Percentiles rank a stretch among this genome's conserved stretches.
These are phyloP conservation scores for Theobroma grandiflorum DNA, from an alignment of 441 rosid genomes.

Conservation along the genomic window DNA sequence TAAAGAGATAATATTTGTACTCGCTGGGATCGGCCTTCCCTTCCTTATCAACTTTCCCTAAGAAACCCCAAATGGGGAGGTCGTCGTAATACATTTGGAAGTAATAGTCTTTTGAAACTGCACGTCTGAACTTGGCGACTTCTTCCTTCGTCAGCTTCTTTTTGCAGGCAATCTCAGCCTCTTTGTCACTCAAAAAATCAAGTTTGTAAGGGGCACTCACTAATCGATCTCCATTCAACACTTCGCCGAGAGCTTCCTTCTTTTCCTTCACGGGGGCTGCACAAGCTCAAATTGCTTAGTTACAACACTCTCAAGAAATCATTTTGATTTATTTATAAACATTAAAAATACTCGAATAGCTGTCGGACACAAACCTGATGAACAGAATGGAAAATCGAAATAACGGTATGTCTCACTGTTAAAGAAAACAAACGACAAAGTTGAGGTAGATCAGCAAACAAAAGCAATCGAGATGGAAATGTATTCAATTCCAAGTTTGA, in stretches of 20 bases:
- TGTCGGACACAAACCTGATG: constrained; percentile 34
- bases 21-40: constrained; percentile 50
- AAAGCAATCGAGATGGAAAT: background rate
- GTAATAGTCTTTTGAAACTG: constrained; percentile 55
- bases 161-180: constrained; percentile 42
- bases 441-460: background rate
- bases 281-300: background rate
- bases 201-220: constrained; percentile 53
- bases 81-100: constrained; percentile 76
- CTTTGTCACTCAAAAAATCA: constrained; percentile 43
- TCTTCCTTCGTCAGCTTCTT: constrained; percentile 47
- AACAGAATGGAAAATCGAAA: constrained; percentile 55
- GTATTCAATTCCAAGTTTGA: background rate
- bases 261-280: constrained; percentile 46
- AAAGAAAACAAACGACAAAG: background rate
- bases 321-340: background rate
- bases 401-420: constrained; percentile 54
- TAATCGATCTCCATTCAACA: constrained; percentile 60
- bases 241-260: constrained; percentile 59
- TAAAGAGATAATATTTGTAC: constrained; percentile 50
- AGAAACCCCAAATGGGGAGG: constrained; percentile 66
- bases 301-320: background rate
- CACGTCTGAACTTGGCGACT: constrained; percentile 50
- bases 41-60: constrained; percentile 60
- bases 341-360: background rate